Conservation (phyloP, 169 alveolate genomes). For the Nephromyces sp. region DNA sequence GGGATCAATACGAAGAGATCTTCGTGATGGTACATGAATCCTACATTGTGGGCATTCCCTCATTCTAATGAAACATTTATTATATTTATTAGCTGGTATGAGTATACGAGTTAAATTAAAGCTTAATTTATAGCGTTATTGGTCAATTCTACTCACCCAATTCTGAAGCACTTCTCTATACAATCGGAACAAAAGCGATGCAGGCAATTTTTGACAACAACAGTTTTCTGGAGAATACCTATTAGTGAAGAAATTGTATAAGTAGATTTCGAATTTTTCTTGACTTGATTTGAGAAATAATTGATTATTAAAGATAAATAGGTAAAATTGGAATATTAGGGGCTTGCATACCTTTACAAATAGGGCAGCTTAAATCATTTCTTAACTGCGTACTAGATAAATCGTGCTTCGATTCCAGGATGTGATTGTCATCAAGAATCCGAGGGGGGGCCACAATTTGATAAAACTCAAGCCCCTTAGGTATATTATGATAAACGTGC, state of each 20-base stretch:
- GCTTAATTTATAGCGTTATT: too few species aligned
- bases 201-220: slow-evolving; percentile 58
- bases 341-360: slow-evolving; percentile 5
- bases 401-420: not conserved
- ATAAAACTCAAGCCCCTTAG: not conserved
- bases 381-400: not conserved
- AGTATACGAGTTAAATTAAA: not conserved
- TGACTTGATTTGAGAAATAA: not conserved
- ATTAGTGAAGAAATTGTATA: not conserved
- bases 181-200: slow-evolving; percentile 65
- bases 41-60: slow-evolving; percentile 41
- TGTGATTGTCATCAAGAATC: not conserved
- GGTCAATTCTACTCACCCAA: slow-evolving; percentile 57
- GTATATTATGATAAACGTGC: too few species aligned
- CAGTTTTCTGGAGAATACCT: slow-evolving; percentile 35
- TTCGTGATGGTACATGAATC: slow-evolving; percentile 53
- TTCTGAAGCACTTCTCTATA: slow-evolving; percentile 61
- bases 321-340: not conserved
- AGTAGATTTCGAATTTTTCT: not conserved
- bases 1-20: slow-evolving; percentile 45
- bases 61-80: not conserved
- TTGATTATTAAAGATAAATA: not conserved
- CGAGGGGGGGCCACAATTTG: not conserved
- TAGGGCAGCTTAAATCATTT: slow-evolving; percentile 13
- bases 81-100: not conserved